Evolutionary conservation across 148 eudicot genomes (phyloP).

Genomic region (Silene conica): DNA sequence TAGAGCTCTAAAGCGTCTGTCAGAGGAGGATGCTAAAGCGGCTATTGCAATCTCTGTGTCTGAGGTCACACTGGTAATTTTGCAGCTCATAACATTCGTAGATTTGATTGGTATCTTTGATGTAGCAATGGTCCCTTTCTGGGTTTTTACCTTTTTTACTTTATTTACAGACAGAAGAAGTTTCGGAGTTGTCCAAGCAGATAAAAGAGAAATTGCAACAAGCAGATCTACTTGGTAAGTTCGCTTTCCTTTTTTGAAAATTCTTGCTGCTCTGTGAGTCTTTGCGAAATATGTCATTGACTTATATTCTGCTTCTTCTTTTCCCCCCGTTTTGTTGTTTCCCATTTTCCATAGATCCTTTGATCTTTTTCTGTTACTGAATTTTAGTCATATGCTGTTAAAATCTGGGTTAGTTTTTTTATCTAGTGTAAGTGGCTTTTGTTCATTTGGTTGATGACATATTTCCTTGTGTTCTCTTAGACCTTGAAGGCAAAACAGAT

Average conservation of each 20-base stretch:
- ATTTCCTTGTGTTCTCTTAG: slow-evolving; percentile 33
- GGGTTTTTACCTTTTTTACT: slow-evolving; percentile 6
- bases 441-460: slow-evolving; percentile 7
- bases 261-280: not conserved
- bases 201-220: slow-evolving; percentile 83
- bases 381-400: not conserved
- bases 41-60: slow-evolving; percentile 93
- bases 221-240: slow-evolving; percentile 67
- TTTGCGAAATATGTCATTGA: not conserved
- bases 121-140: not conserved
- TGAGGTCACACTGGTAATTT: slow-evolving; percentile 77
- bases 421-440: not conserved
- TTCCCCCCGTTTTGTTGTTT: not conserved
- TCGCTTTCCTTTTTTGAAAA: slow-evolving; percentile 5
- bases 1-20: slow-evolving; percentile 91
- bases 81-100: not conserved
- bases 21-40: slow-evolving; percentile 96
- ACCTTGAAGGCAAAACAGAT: slow-evolving; percentile 93
- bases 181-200: slow-evolving; percentile 66
- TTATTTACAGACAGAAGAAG: slow-evolving; percentile 61
- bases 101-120: not conserved
- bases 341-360: not conserved
- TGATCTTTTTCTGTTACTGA: not conserved
- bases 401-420: not conserved
- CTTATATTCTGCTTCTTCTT: not conserved